Conservation (phyloP, 441 rosid genomes). For the Gossypium davidsonii region DNA sequence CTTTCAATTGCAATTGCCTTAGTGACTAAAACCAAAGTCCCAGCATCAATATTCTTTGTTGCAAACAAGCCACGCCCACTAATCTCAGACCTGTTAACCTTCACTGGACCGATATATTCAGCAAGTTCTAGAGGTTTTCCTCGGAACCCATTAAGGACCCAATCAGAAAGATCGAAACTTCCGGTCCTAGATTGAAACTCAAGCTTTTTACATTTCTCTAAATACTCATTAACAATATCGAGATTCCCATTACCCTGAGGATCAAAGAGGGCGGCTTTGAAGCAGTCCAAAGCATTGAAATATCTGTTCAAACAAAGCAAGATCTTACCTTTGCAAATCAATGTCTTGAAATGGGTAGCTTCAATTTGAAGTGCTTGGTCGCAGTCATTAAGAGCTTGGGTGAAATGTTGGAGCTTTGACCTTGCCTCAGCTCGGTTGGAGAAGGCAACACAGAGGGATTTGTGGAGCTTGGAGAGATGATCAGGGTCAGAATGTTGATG, state of each 20-base stretch:
- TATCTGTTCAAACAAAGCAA: slow-evolving; percentile 55
- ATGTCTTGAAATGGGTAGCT: slow-evolving; percentile 68
- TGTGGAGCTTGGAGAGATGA: slow-evolving; percentile 33
- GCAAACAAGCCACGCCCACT: slow-evolving; percentile 87
- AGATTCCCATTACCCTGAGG: slow-evolving; percentile 38
- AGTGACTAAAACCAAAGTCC: slow-evolving; percentile 54
- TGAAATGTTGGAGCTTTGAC: slow-evolving; percentile 37
- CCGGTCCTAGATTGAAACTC: slow-evolving; percentile 70
- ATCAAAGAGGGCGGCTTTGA: slow-evolving; percentile 46
- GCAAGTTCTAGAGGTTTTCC: slow-evolving; percentile 69
- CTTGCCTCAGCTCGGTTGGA: slow-evolving; percentile 74
- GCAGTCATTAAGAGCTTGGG: slow-evolving; percentile 53
- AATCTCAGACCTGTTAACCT: slow-evolving; percentile 52
- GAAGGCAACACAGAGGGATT: slow-evolving; percentile 59
- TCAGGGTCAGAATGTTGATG: slow-evolving; percentile 27
- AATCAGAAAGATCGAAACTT: slow-evolving; percentile 72
- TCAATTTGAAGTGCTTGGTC: slow-evolving; percentile 55
- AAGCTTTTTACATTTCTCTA: slow-evolving; percentile 74
- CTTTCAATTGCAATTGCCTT: slow-evolving; percentile 74
- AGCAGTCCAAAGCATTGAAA: slow-evolving; percentile 60
- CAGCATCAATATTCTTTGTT: slow-evolving; percentile 54
- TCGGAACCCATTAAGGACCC: slow-evolving; percentile 59
- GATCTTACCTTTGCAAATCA: slow-evolving; percentile 72
- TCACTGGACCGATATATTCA: slow-evolving; percentile 55
- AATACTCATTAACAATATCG: slow-evolving; percentile 42